A percentile compares a stretch with the other conserved stretches of the same genome.
phyloP scores from a whole-genome alignment of 1,284 basidiomycete species.

The Papiliotrema laurentii region DNA sequence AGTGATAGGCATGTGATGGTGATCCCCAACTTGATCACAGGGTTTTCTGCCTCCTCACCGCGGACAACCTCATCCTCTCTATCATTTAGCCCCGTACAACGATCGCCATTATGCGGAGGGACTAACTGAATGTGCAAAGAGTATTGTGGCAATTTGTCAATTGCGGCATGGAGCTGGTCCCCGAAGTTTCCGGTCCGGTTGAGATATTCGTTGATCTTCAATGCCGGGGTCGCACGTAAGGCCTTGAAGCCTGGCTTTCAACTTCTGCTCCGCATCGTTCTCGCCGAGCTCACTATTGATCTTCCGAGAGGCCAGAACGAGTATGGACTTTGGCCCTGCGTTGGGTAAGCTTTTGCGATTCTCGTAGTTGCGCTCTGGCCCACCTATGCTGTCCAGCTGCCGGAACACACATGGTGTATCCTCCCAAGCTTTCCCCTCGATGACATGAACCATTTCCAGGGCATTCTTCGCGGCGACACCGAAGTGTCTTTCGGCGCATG shows the following conservation, averaged over 20 bases:
- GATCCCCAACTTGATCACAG: background rate
- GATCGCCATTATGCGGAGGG: background rate
- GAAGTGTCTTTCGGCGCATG: constrained; percentile 19
- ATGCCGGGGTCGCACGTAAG: constrained; percentile 10
- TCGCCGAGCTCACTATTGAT: constrained; percentile 21
- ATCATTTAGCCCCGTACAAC: background rate
- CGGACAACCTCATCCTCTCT: background rate
- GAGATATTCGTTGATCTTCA: constrained; percentile 1
- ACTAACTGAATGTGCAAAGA: constrained; percentile 14
- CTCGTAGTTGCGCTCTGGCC: background rate
- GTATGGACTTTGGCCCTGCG: constrained; percentile 37
- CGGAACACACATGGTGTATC: constrained; percentile 36
- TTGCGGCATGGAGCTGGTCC: background rate
- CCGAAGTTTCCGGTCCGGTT: background rate
- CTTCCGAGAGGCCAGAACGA: constrained; percentile 16
- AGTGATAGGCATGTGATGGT: background rate
- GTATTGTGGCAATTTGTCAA: constrained; percentile 18
- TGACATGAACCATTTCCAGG: constrained; percentile 28
- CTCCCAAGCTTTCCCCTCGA: constrained; percentile 45
- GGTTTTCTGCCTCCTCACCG: background rate
- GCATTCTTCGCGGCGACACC: constrained; percentile 25
- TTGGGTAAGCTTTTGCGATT: background rate
- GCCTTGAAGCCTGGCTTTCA: constrained; percentile 19
- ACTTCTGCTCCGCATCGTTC: no score
- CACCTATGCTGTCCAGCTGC: constrained; percentile 38